These are phyloP conservation scores for Boletus reticulatus DNA, from an alignment of 768 basidiomycete genomes.

Conservation along the genomic window DNA sequence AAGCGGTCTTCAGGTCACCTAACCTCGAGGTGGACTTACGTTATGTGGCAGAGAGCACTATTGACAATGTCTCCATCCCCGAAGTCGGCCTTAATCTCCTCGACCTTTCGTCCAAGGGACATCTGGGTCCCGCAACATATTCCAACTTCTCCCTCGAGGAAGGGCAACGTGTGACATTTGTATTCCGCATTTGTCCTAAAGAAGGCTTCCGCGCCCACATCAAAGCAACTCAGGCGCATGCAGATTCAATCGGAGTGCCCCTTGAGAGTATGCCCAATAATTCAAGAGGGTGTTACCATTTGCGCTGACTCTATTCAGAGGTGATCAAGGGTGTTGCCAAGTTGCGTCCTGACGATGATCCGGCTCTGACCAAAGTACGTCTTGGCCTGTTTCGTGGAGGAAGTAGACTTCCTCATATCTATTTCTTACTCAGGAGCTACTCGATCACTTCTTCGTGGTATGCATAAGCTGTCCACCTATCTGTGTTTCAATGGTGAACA, in stretches of 20 bases:
- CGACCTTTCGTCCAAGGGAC: conserved; percentile 68
- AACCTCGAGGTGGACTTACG: conserved; percentile 70
- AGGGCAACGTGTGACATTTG: conserved; percentile 89
- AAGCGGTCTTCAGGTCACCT: conserved; percentile 60
- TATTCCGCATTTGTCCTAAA: conserved; percentile 71
- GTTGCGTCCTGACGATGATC: conserved; percentile 61
- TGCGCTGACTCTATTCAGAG: conserved; percentile 26
- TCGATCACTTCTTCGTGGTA: conserved; percentile 58
- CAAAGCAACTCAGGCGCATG: conserved; percentile 37
- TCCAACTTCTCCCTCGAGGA: conserved; percentile 65
- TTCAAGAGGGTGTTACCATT: not conserved
- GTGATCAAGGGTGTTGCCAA: conserved; percentile 45
- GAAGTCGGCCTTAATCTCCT: conserved; percentile 55
- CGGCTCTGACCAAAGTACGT: conserved; percentile 61
- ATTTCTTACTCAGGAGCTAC: conserved; percentile 43
- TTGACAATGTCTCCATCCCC: conserved; percentile 52
- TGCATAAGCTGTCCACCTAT: not conserved
- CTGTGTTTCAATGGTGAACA: not conserved
- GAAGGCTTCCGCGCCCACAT: conserved; percentile 10
- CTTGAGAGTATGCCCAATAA: conserved; percentile 36
- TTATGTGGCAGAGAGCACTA: conserved; percentile 59
- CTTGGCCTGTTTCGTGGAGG: not conserved
- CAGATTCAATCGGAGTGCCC: conserved; percentile 45
- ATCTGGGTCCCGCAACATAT: conserved; percentile 66
- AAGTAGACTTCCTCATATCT: not conserved